phyloP scores from a whole-genome alignment of 164 flowering plant genomes.

The Echeveria elegans region DNA sequence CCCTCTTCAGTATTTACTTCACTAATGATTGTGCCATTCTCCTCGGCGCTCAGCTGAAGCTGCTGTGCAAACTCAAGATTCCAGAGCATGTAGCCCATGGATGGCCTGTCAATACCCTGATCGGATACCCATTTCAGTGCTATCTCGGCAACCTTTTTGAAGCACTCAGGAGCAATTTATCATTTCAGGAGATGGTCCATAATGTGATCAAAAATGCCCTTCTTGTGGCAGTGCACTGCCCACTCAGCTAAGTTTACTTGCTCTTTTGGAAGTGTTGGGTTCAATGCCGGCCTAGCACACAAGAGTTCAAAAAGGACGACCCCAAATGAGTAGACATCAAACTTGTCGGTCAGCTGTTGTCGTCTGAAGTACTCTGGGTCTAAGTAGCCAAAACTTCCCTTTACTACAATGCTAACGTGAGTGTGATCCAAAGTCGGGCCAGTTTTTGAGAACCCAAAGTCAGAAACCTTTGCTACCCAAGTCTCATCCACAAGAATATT shows the following conservation, averaged over 20 bases:
- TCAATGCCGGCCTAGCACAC: constrained; percentile 30
- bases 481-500: constrained; percentile 42
- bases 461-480: constrained; percentile 50
- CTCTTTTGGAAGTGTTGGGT: constrained; percentile 20
- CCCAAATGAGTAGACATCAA: constrained; percentile 47
- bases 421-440: constrained; percentile 32
- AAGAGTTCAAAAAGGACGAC: constrained; percentile 40
- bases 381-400: constrained; percentile 46
- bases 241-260: constrained; percentile 40
- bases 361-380: constrained; percentile 48
- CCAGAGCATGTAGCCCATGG: constrained; percentile 43
- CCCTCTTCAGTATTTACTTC: not conserved
- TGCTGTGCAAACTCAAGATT: constrained; percentile 40
- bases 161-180: constrained; percentile 31
- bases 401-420: constrained; percentile 42
- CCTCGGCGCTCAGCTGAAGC: constrained; percentile 22
- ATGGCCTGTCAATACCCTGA: constrained; percentile 33
- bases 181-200: constrained; percentile 31
- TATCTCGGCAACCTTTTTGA: constrained; percentile 30
- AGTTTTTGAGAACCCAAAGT: constrained; percentile 38
- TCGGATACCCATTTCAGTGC: constrained; percentile 34
- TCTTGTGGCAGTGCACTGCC: constrained; percentile 29
- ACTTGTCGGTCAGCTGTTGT: constrained; percentile 36
- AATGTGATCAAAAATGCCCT: constrained; percentile 31
- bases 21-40: not conserved